Evolutionary conservation across 2,329 filamentous ascomycete genomes (phyloP).

Genomic region (Fusarium sambucinum): DNA sequence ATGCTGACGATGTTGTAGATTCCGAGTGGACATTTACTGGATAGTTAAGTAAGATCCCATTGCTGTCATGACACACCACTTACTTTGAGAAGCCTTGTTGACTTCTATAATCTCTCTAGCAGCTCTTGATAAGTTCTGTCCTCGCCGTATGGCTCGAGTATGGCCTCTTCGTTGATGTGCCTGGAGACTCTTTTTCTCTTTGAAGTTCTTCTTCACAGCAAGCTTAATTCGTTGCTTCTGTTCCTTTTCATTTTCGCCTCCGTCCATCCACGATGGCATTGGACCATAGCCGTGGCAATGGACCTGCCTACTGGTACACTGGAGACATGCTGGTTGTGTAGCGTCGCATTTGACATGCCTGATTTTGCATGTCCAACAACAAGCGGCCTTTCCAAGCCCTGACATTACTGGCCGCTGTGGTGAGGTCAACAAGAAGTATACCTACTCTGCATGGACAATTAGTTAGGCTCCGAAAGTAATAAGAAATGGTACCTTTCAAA

Average conservation of each 20-base stretch:
- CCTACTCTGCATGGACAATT: neutral
- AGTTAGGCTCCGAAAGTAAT: neutral
- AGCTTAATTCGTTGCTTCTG: neutral
- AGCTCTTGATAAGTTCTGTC: neutral
- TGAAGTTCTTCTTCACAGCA: neutral
- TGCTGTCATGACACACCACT: neutral
- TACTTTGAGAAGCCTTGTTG: neutral
- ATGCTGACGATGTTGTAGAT: neutral
- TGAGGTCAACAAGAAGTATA: rapidly evolving
- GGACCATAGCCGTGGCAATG: conserved; percentile 1
- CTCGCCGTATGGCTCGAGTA: rapidly evolving
- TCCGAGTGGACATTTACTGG: neutral
- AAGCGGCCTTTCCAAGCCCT: neutral
- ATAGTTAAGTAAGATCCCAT: neutral
- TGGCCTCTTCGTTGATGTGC: rapidly evolving
- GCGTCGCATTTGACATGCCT: neutral
- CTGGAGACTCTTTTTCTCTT: neutral
- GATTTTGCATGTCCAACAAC: conserved; percentile 4
- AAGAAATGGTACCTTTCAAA: neutral
- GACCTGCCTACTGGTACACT: neutral
- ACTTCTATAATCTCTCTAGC: rapidly evolving
- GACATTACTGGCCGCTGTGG: neutral
- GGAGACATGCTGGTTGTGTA: neutral
- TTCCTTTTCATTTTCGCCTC: neutral
- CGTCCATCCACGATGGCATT: neutral